Evolutionary conservation across 768 basidiomycete species (phyloP).

Genomic region (Gymnopilus dilepis): DNA sequence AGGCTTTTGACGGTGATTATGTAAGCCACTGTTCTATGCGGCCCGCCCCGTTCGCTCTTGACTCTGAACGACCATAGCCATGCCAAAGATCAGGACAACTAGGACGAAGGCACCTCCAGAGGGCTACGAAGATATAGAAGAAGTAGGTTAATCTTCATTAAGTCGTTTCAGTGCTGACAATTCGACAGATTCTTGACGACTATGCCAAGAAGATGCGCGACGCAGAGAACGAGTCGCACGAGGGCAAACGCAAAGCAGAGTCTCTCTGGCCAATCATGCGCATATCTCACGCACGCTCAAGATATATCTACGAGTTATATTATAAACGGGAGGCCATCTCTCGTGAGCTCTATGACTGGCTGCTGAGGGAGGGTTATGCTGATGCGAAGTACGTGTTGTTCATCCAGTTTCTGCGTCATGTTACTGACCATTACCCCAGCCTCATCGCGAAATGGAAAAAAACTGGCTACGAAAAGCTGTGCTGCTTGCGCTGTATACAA

Average conservation of each 20-base stretch:
- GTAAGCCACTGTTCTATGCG: conserved; percentile 11
- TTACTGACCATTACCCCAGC: conserved; percentile 45
- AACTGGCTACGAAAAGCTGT: conserved; percentile 96
- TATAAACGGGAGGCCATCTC: conserved; percentile 98
- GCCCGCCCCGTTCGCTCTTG: not conserved
- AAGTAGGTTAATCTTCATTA: conserved; percentile 46
- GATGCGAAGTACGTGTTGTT: conserved; percentile 76
- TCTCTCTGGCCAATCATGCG: conserved; percentile 98
- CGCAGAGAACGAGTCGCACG: conserved; percentile 97
- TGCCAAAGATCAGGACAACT: conserved; percentile 94
- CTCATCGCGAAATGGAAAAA: conserved; percentile 99
- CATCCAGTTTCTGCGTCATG: not conserved
- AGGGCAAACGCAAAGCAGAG: conserved; percentile 95
- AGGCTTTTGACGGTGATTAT: conserved; percentile 8
- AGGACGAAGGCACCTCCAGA: conserved; percentile 95
- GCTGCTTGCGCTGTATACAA: conserved; percentile 96
- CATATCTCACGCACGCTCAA: conserved; percentile 93
- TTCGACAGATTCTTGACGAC: conserved; percentile 87
- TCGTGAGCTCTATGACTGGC: conserved; percentile 94
- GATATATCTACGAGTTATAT: conserved; percentile 98
- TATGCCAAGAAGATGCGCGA: conserved; percentile 99
- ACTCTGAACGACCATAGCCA: conserved; percentile 35
- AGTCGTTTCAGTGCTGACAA: conserved; percentile 6
- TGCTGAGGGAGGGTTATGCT: conserved; percentile 95
- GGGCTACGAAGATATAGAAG: conserved; percentile 93